These are phyloP conservation scores for Solanum paucissectum DNA, from an alignment of 257 asterid species.

Conservation along the genomic window DNA sequence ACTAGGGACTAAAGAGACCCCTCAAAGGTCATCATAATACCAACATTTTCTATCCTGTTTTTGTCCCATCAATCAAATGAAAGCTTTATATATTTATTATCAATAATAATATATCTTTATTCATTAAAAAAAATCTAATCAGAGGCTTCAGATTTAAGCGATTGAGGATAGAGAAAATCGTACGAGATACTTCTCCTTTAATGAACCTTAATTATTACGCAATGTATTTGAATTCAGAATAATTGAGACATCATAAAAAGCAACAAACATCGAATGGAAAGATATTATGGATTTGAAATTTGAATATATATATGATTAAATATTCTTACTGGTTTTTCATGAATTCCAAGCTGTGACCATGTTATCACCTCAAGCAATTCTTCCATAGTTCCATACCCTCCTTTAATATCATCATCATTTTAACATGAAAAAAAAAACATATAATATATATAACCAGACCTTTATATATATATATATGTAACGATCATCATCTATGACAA, in stretches of 20 bases:
- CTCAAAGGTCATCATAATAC: background rate
- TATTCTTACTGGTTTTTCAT: slow-evolving; percentile 31
- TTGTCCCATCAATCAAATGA: background rate
- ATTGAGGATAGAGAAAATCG: accelerated
- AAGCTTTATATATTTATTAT: background rate
- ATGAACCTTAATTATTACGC: background rate
- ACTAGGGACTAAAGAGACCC: background rate
- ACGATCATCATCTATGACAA: background rate
- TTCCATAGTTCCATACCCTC: slow-evolving; percentile 65
- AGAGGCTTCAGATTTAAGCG: accelerated
- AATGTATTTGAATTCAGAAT: background rate
- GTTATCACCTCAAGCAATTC: slow-evolving; percentile 62
- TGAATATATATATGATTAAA: background rate
- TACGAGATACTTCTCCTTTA: background rate
- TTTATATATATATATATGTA: background rate
- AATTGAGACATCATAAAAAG: background rate
- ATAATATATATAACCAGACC: background rate
- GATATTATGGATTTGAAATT: background rate
- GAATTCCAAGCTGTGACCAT: slow-evolving; percentile 44
- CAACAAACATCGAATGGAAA: background rate
- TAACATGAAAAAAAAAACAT: background rate
- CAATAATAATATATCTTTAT: background rate
- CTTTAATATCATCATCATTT: slow-evolving; percentile 14
- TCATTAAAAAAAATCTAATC: background rate
- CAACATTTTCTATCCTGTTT: background rate